Base-by-base conservation (phyloP, 805 yeast species). In the Kodamaea leandrae region DNA sequence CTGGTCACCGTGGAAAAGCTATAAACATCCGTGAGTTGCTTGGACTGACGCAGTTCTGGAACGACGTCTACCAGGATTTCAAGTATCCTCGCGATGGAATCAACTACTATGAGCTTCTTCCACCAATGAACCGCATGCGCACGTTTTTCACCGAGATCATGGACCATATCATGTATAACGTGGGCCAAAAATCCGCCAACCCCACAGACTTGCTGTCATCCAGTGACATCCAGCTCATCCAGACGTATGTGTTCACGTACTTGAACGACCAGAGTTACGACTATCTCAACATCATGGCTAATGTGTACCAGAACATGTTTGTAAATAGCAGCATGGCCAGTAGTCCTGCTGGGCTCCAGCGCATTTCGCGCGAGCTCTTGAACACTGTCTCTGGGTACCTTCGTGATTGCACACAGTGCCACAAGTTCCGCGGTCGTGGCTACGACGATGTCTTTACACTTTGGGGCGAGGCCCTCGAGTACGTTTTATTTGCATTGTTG, bases 41-140 rank as follows among this genome's bases (percentile, higher is more conserved):
- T 6, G 37, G 33, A 13, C 45, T 45, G 26, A 33, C 35, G 17
- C 56, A 48, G 36, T 58, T 60, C 36, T 60, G 65, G 65, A 56
- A 58, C 44, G 43, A 52, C 35, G 54, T 60, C n/a, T 60, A 60
- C 42, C 64, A 60, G 38, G 65, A 61, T 39, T 30, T 61, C 23
- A 59, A 56, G 37, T 46, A 46, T 25, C 29, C 37, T 28, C 33
- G 39, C 12, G 37, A 39, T 0, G 32, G 38, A 9, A 18, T 39
- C 23, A 39, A 43, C 16, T 43, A 29, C 35, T 47, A 40, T 18
- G 46, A 48, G 20, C 19, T 35, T 16, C 33, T 49, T 24, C 53
- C 53, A 1, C 37, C 44, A 6, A 30, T 43, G 13, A 10, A 18
- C 30, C 45, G 38, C 33, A 44, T 53, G 14, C 34, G 48, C 15